These are phyloP conservation scores for Carpinus fangiana DNA, from an alignment of 306 rosid species.

Conservation along the genomic window DNA sequence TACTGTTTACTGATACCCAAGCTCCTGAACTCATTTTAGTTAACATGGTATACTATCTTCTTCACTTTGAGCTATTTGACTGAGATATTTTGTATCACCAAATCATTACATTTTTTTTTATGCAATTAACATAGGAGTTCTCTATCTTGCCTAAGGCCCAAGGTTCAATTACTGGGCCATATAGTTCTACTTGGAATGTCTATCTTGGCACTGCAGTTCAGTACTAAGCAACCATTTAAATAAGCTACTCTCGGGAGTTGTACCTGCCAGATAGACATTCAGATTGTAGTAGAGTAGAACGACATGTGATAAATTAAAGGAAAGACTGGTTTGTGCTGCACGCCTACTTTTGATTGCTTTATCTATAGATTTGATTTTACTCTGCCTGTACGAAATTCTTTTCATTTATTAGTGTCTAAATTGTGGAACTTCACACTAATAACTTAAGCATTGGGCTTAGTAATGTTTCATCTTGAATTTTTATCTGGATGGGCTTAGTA, in stretches of 20 bases:
- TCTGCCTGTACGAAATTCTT: neutral
- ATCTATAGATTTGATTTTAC: neutral
- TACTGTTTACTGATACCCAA: neutral
- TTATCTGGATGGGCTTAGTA: neutral
- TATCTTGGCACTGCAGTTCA: neutral
- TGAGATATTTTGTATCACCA: neutral
- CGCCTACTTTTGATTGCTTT: neutral
- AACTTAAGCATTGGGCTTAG: neutral
- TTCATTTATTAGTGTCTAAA: neutral
- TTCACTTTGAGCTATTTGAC: neutral
- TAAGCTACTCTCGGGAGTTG: neutral
- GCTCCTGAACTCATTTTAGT: neutral
- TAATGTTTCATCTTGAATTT: neutral
- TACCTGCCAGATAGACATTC: neutral
- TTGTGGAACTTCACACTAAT: neutral
- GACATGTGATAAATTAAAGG: neutral
- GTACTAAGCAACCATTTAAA: neutral
- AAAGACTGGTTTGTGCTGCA: neutral
- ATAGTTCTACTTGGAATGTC: neutral
- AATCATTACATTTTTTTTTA: neutral
- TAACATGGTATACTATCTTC: neutral
- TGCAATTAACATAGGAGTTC: neutral
- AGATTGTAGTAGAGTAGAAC: neutral
- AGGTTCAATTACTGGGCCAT: neutral
- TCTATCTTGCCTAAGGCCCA: neutral